Conservation (phyloP, 768 basidiomycete genomes). For the Galerina marginata region DNA sequence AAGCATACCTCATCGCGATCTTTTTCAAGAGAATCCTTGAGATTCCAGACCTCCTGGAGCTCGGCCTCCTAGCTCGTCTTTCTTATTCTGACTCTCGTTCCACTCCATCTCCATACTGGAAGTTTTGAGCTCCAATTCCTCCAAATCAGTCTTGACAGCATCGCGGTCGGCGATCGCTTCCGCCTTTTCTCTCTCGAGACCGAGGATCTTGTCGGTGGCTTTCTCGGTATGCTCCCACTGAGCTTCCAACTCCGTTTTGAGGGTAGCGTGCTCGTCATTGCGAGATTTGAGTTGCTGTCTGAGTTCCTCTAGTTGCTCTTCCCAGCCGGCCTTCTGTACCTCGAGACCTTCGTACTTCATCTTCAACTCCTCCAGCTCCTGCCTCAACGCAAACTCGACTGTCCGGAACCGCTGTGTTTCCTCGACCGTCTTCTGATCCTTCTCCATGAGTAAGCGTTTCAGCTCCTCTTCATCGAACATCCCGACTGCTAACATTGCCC, state of each 20-base stretch:
- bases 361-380: slow-evolving; percentile 54
- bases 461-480: slow-evolving; percentile 50
- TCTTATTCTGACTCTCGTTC: slow-evolving; percentile 60
- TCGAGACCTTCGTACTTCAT: slow-evolving; percentile 46
- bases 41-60: slow-evolving; percentile 54
- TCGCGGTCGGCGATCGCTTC: slow-evolving; percentile 46
- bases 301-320: slow-evolving; percentile 48
- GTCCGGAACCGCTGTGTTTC: slow-evolving; percentile 48
- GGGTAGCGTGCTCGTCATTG: slow-evolving; percentile 49
- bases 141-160: slow-evolving; percentile 42
- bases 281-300: slow-evolving; percentile 44
- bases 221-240: slow-evolving; percentile 74
- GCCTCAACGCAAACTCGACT: slow-evolving; percentile 51
- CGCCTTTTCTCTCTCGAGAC: slow-evolving; percentile 40
- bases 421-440: slow-evolving; percentile 44
- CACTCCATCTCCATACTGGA: slow-evolving; percentile 58
- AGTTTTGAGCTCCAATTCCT: slow-evolving; percentile 48
- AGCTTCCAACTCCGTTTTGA: slow-evolving; percentile 70
- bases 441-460: slow-evolving; percentile 43
- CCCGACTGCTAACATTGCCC: slow-evolving; percentile 49
- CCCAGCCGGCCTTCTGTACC: slow-evolving; percentile 47
- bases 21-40: slow-evolving; percentile 59
- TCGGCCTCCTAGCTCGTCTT: slow-evolving; percentile 60
- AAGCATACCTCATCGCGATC: slow-evolving; percentile 58
- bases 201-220: slow-evolving; percentile 44